Conservation (phyloP, 345 rosid species). For the Erucastrum elatum region DNA sequence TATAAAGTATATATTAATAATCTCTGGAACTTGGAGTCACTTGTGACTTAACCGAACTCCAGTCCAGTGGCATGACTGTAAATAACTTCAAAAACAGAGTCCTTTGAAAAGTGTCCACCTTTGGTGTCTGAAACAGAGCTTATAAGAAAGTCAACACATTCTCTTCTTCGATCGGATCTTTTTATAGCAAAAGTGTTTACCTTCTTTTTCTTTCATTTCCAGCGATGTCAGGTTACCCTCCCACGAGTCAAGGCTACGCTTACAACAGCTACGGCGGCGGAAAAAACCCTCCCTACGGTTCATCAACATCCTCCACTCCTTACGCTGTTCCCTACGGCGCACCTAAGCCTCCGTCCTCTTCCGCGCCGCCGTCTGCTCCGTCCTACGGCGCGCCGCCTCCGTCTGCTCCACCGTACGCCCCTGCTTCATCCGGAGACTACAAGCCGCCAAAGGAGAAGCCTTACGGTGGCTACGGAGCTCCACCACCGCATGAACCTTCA, state of each 20-base stretch:
- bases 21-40: too few species aligned
- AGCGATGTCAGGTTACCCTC: conserved; percentile 38
- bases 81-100: not conserved
- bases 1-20: too few species aligned
- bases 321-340: conserved; percentile 44
- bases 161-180: not conserved
- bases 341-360: conserved; percentile 34
- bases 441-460: conserved; percentile 78
- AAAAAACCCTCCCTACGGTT: conserved; percentile 30
- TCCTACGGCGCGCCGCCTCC: conserved; percentile 47
- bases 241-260: conserved; percentile 67
- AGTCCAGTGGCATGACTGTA: conserved; percentile 18
- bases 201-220: not conserved
- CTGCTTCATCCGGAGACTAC: conserved; percentile 35
- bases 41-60: too few species aligned
- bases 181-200: not conserved
- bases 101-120: not conserved
- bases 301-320: conserved; percentile 38
- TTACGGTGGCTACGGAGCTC: conserved; percentile 38
- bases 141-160: not conserved
- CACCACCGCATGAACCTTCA: conserved; percentile 27
- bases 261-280: conserved; percentile 39
- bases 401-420: not conserved
- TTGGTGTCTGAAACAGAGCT: not conserved
- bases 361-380: conserved; percentile 36